Evolutionary conservation across 192 early-diverging fungal genomes (phyloP), one percentile per base, ranked within the genome.

Genomic region (Chytriomyces hyalinus): DNA sequence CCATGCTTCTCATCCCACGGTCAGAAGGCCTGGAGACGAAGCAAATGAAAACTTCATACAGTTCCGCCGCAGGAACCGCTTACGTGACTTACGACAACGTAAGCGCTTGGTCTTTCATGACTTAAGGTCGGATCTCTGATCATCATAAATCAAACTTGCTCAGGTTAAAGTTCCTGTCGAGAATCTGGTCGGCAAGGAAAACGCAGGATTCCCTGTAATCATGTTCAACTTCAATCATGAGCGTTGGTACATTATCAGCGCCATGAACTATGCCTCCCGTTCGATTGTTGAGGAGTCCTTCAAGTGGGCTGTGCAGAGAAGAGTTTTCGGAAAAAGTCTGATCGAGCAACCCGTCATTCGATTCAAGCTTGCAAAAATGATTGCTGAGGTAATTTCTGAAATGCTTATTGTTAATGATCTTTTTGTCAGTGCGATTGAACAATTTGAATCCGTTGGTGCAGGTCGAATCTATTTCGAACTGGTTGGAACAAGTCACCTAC

Each of bases 211-310:
- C 85, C 87, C 83, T 62, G 91, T 92, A 22, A 88, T 91, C 77
- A 85, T 92, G 84, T 85, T 75, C 72, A 92, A 92, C 82, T 92
- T 92, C 79, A 92, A 92, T 80, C 90, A 92, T 65, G 90, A 92
- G 59, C 84, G 90, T 44, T 92, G 90, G 89, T 77, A 78, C 46
- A 91, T 91, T 68, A 69, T 80, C 44, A 80, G 80, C 45, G 82
- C 82, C 51, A 81, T 69, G 15, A 78, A 86, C n/a, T 67, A 78
- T 60, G 84, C 68, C 17, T 71, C 84, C 53, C 81, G 90, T 51
- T 48, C 70, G 6, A 81, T 91, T 15, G 73, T 89, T 49, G 88
- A 88, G 68, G 83, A 86, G 59, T 81, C 79, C 67, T 84, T 86
- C 86, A 89, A 91, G 79, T 92, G 91, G 91, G 89, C 90, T n/a